These are phyloP conservation scores for Hygrophoropsis aurantiaca DNA, from an alignment of 768 basidiomycete genomes.

Conservation along the genomic window DNA sequence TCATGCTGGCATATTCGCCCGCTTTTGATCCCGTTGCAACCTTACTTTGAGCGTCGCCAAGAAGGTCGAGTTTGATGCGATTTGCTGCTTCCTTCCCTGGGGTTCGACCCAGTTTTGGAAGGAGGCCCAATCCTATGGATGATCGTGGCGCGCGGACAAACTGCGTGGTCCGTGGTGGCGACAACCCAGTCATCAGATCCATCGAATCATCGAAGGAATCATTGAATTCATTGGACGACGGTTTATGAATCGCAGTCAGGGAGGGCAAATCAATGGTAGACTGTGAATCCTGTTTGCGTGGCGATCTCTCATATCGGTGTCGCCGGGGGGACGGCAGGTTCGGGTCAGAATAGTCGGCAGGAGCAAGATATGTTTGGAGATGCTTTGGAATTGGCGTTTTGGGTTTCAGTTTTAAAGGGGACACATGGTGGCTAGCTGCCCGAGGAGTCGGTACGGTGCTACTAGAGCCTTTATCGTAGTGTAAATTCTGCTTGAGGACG, in stretches of 20 bases:
- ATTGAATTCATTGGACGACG: constrained; percentile 39
- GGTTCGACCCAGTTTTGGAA: constrained; percentile 52
- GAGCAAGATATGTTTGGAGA: constrained; percentile 62
- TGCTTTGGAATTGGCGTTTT: constrained; percentile 57
- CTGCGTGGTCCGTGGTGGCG: constrained; percentile 54
- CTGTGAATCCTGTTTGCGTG: constrained; percentile 26
- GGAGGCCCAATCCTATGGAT: constrained; percentile 29
- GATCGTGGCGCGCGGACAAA: constrained; percentile 43
- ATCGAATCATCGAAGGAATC: constrained; percentile 39
- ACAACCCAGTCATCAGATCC: constrained; percentile 43
- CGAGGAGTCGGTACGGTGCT: constrained; percentile 34
- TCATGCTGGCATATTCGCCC: background rate
- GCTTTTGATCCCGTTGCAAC: constrained; percentile 17
- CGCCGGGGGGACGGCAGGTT: constrained; percentile 41
- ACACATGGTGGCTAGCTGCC: constrained; percentile 35
- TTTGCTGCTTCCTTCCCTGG: constrained; percentile 72
- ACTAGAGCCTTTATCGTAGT: constrained; percentile 29
- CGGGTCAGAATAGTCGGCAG: constrained; percentile 66
- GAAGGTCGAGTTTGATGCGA: constrained; percentile 63
- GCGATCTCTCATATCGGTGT: constrained; percentile 28
- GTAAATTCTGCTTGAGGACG: constrained; percentile 52
- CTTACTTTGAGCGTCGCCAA: constrained; percentile 51
- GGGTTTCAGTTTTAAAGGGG: constrained; percentile 55
- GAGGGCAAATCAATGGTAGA: constrained; percentile 50
- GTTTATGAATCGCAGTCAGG: constrained; percentile 36